Percentiles rank a stretch among this genome's conserved stretches.
Evolutionary conservation across 2,329 filamentous ascomycete species (phyloP).

Genomic region (Fusarium compactum): DNA sequence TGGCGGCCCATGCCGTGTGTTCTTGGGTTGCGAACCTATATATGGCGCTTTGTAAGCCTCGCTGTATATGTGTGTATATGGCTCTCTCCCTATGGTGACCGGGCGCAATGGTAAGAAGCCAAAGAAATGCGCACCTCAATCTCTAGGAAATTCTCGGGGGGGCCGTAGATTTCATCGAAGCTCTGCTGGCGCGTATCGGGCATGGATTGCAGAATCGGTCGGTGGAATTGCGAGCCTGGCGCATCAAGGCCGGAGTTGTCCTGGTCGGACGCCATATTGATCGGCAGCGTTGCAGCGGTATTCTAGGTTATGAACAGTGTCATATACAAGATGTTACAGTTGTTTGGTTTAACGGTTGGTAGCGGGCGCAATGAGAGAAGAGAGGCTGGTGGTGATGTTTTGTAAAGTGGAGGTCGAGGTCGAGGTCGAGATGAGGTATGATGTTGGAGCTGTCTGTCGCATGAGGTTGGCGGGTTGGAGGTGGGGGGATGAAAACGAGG

Average conservation of each 20-base stretch:
- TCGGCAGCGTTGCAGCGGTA: conserved; percentile 42
- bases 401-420: conserved; percentile 8
- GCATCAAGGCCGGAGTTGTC: conserved; percentile 49
- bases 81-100: background rate
- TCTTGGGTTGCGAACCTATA: conserved; percentile 89
- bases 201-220: conserved; percentile 73
- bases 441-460: conserved; percentile 21
- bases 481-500: conserved; percentile 12
- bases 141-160: conserved; percentile 98
- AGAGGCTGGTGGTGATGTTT: conserved; percentile 24
- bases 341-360: background rate
- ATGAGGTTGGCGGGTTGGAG: conserved; percentile 27
- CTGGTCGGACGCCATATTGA: conserved; percentile 58
- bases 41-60: conserved; percentile 31
- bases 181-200: conserved; percentile 86
- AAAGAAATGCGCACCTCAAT: conserved; percentile 76
- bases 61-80: background rate
- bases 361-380: background rate
- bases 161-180: conserved; percentile 98
- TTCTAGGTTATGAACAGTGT: background rate
- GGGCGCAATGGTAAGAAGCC: background rate
- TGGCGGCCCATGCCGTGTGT: conserved; percentile 93
- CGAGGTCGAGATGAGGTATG: conserved; percentile 1
- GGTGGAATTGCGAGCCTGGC: conserved; percentile 55
- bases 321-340: background rate